Conservation (phyloP, 441 rosid species). For the Populus hybrid region DNA sequence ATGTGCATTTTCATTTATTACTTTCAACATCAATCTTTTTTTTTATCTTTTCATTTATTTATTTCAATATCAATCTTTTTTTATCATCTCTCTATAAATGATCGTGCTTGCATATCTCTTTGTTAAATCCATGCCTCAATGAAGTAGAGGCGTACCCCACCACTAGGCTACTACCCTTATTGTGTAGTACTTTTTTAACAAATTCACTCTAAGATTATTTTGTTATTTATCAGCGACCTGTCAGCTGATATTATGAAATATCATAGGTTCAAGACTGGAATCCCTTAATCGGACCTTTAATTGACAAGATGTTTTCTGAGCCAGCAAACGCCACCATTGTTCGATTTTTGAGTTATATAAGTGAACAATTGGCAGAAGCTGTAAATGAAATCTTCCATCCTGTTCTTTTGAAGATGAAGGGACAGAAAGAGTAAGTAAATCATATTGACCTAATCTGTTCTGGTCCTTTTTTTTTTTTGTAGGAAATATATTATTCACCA, state of each 20-base stretch:
- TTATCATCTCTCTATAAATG: neutral
- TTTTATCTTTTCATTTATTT: neutral
- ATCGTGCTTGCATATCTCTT: neutral
- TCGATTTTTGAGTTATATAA: conserved; percentile 71
- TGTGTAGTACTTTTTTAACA: neutral
- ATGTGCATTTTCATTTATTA: neutral
- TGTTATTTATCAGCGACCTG: neutral
- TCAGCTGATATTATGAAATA: conserved; percentile 15
- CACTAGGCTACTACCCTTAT: neutral
- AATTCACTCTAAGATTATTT: neutral
- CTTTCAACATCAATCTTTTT: neutral
- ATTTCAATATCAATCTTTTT: neutral
- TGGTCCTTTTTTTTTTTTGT: neutral
- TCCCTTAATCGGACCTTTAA: conserved; percentile 54
- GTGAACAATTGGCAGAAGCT: conserved; percentile 61
- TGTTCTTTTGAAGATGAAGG: conserved; percentile 57
- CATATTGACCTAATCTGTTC: neutral
- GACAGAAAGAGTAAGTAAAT: conserved; percentile 56
- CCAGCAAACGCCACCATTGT: conserved; percentile 83
- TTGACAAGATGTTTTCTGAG: conserved; percentile 85
- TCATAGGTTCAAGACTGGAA: conserved; percentile 80
- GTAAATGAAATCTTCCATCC: conserved; percentile 56
- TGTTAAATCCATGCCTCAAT: neutral
- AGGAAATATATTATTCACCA: neutral
- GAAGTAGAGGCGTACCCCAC: neutral